Percentiles rank a stretch among this genome's conserved stretches.
phyloP scores from a whole-genome alignment of 257 asterid genomes.

The Ajuga chamaepitys region DNA sequence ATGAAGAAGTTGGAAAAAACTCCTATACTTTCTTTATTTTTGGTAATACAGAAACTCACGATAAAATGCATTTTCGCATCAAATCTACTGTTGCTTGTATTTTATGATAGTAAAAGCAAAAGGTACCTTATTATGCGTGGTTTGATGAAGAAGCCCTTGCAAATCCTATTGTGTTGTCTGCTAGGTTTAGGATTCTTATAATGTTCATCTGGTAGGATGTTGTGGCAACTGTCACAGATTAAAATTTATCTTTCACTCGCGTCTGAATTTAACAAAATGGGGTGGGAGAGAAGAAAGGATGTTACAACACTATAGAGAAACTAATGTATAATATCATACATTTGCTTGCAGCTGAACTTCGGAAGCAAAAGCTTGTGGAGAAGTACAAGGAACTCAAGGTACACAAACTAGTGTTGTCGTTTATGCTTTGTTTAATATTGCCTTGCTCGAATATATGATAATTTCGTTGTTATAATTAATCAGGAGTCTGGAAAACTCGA shows the following conservation, averaged over 20 bases:
- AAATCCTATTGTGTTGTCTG: too few species aligned
- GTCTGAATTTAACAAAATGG: neutral
- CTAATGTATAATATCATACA: neutral
- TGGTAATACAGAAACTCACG: neutral
- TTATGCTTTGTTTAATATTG: neutral
- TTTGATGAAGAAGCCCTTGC: neutral
- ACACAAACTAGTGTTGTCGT: neutral
- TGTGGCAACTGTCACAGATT: too few species aligned
- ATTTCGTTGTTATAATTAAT: slow-evolving; percentile 3
- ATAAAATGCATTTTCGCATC: neutral
- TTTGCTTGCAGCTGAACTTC: slow-evolving; percentile 66
- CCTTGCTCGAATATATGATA: neutral
- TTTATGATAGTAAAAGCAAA: neutral
- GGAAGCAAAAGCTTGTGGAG: slow-evolving; percentile 58
- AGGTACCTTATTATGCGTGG: neutral
- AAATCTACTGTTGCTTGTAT: neutral
- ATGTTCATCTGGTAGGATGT: neutral
- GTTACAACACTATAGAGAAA: neutral
- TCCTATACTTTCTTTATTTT: neutral
- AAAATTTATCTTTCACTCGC: neutral
- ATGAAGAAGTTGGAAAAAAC: neutral
- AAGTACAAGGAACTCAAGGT: slow-evolving; percentile 86
- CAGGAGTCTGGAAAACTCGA: slow-evolving; percentile 83
- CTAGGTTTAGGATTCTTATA: neutral
- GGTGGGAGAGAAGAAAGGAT: neutral